Base-by-base conservation (phyloP, 768 basidiomycete species). In the Collybia sp. region DNA sequence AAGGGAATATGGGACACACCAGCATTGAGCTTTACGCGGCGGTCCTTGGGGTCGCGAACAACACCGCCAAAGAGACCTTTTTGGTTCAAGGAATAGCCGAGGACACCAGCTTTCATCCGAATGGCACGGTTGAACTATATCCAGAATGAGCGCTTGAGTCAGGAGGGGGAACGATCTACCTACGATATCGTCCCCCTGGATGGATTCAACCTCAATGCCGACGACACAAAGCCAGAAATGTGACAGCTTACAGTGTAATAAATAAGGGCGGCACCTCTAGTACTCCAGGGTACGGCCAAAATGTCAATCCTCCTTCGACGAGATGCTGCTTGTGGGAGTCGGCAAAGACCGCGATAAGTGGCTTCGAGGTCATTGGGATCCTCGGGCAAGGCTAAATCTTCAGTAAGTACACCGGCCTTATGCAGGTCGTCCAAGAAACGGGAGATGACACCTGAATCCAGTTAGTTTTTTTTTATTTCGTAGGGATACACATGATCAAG, bases 51-150 rank as follows among this genome's bases (percentile, higher is more conserved):
- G 59, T 89, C 83, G 10, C 93, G 78, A 12, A 88, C 61, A 30
- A 93, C 83, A 0, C 79, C 85, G 5, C 67, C 72, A 54, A 74
- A 93, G 5, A 97, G 64, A 0, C 93, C 93, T 39, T 80, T 77
- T 61, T 97, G 93, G 54, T 97, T 96, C 39, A 97, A 72, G 11
- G 86, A 87, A 63, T 83, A 92, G 0, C 91, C 90, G 59, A 85
- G 75, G 40, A 75, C 79, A 52, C 79, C 79, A 2, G 94, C 94
- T 63, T 93, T 92, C 55, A 85, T 63, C 25, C 93, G 79, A 62
- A 97, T 82, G 5, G 85, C 84, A 6, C 94, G 83, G 63, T 95
- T 96, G 66, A 95, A 95, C 90, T 93, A 54, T 12, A 46, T 36
- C 30, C 8, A n/a, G 46, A 25, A 43, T 37, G 36, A 18, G 30